Evolutionary conservation across 1,284 basidiomycete genomes (phyloP).

Genomic region (Porogramme epimiltina): DNA sequence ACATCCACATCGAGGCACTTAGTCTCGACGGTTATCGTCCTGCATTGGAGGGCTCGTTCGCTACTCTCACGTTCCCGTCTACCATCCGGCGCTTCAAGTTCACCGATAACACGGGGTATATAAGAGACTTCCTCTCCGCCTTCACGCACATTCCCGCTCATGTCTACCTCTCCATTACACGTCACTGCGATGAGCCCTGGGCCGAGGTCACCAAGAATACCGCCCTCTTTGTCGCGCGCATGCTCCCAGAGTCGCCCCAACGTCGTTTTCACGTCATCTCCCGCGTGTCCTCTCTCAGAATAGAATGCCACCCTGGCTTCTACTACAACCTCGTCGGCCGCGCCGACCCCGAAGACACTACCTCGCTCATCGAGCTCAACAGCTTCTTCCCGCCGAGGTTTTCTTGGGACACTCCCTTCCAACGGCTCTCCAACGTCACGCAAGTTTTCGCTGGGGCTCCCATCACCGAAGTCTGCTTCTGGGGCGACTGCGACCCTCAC

Average conservation of each 20-base stretch:
- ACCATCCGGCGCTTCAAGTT: constrained; percentile 1
- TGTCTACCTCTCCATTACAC: background rate
- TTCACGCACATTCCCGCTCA: background rate
- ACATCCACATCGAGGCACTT: constrained; percentile 3
- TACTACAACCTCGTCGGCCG: too few relatives aligned
- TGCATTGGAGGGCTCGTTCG: background rate
- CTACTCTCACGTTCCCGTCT: background rate
- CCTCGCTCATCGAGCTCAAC: background rate
- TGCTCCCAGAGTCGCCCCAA: constrained; percentile 2
- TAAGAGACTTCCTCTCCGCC: constrained; percentile 6
- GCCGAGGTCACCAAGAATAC: background rate
- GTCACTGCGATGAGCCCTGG: background rate
- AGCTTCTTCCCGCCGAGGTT: background rate
- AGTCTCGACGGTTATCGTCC: constrained; percentile 1
- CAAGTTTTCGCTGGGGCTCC: background rate
- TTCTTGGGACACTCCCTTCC: background rate
- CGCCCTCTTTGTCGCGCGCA: background rate
- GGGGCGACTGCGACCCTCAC: too few relatives aligned
- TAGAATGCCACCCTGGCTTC: too few relatives aligned
- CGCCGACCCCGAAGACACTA: too few relatives aligned
- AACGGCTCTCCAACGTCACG: background rate
- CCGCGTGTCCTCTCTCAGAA: background rate
- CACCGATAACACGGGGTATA: constrained; percentile 7
- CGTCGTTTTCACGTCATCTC: background rate
- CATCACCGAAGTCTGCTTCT: background rate